Conservation (phyloP, 1,284 basidiomycete genomes). For the Moesziomyces aphidis region DNA sequence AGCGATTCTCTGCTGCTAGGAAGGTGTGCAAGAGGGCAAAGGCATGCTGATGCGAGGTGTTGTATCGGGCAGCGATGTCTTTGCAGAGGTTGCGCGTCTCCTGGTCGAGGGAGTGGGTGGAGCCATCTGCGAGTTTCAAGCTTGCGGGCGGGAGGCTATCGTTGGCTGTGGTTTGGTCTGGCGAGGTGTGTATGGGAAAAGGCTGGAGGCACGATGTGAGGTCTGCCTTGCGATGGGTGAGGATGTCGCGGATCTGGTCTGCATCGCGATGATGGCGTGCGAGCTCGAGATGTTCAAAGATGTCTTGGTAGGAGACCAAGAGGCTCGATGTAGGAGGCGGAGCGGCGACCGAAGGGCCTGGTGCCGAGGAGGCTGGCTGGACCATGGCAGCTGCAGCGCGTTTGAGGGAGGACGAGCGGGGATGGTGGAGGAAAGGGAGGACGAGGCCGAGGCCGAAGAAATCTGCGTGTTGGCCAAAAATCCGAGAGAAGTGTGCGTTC, state of each 20-base stretch:
- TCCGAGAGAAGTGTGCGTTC: slow-evolving; percentile 6
- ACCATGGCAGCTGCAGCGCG: background rate
- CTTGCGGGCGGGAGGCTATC: slow-evolving; percentile 58
- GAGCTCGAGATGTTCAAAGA: slow-evolving; percentile 61
- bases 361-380: background rate
- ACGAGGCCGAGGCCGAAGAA: slow-evolving; percentile 18
- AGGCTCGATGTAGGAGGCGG: slow-evolving; percentile 11
- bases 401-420: background rate
- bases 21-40: slow-evolving; percentile 79
- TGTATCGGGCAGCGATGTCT: slow-evolving; percentile 77
- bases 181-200: slow-evolving; percentile 17
- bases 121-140: slow-evolving; percentile 76
- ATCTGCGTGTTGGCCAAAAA: slow-evolving; percentile 4
- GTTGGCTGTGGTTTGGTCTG: slow-evolving; percentile 8
- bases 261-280: slow-evolving; percentile 40
- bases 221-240: slow-evolving; percentile 31
- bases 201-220: slow-evolving; percentile 50
- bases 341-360: slow-evolving; percentile 6
- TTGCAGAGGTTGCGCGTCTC: slow-evolving; percentile 77
- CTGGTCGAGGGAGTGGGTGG: slow-evolving; percentile 73
- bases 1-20: slow-evolving; percentile 80
- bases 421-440: background rate
- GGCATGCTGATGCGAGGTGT: slow-evolving; percentile 81
- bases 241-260: slow-evolving; percentile 34
- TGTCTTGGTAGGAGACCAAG: slow-evolving; percentile 55